These are phyloP conservation scores for Chloris gayana DNA, from an alignment of 176 grass and related monocot species.

Conservation along the genomic window DNA sequence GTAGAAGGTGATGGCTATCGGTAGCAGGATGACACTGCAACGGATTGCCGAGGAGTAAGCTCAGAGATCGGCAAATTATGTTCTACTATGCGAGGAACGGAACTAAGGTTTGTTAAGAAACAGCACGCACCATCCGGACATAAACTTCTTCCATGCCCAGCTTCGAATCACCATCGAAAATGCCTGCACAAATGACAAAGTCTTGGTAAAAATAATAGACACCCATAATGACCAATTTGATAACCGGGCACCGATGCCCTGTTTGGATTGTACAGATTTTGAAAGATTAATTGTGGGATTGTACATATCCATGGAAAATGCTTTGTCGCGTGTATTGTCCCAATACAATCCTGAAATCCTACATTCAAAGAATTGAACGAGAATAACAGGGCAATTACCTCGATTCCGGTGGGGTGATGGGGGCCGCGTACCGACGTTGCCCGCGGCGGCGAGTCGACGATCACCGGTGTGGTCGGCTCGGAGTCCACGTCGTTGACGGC, in stretches of 20 bases:
- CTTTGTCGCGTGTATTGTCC: too few species aligned
- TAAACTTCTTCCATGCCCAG: conserved; percentile 76
- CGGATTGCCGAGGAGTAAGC: neutral
- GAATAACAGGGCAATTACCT: conserved; percentile 4
- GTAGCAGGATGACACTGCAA: conserved; percentile 75
- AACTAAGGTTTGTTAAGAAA: neutral
- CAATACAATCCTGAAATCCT: neutral
- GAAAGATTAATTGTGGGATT: neutral
- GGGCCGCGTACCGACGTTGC: neutral
- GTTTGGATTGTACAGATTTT: neutral
- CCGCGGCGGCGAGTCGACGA: conserved; percentile 3
- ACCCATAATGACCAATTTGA: too few species aligned
- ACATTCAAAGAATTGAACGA: neutral
- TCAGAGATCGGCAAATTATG: neutral
- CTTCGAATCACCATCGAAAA: conserved; percentile 65
- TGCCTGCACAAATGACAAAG: conserved; percentile 34
- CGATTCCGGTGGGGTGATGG: conserved; percentile 39
- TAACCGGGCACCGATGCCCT: too few species aligned
- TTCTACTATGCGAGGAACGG: neutral
- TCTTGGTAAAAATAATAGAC: too few species aligned
- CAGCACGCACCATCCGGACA: conserved; percentile 62
- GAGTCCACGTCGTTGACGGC: neutral
- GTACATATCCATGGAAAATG: neutral
- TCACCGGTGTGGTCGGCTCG: neutral
- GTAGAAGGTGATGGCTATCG: conserved; percentile 84